These are phyloP conservation scores for Nicotiana obtusifolia DNA, from an alignment of 257 asterid species.

Conservation along the genomic window DNA sequence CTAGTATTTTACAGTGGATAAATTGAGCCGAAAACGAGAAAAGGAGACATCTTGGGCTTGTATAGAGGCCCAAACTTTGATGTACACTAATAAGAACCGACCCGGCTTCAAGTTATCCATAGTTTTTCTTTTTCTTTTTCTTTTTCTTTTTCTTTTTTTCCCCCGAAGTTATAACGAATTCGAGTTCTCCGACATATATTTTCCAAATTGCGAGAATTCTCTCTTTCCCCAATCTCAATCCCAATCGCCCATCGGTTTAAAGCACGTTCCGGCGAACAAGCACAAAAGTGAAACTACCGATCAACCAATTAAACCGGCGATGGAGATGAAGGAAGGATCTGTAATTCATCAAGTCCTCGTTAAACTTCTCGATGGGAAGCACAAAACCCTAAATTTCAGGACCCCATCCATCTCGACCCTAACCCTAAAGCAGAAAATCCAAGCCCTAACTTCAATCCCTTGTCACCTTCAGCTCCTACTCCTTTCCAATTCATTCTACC, in stretches of 20 bases:
- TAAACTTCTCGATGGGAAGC: slow-evolving; percentile 71
- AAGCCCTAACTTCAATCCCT: slow-evolving; percentile 59
- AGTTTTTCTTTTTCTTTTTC: no score
- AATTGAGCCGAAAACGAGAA: no score
- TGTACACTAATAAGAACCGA: no score
- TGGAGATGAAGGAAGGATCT: slow-evolving; percentile 10
- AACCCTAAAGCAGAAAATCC: slow-evolving; percentile 48
- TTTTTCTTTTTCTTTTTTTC: no score
- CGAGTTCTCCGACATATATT: background rate
- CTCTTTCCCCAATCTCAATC: background rate
- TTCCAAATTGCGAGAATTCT: background rate
- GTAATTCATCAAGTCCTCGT: slow-evolving; percentile 41
- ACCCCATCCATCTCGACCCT: slow-evolving; percentile 34
- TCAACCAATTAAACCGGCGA: background rate
- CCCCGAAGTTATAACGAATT: no score
- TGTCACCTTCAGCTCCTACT: slow-evolving; percentile 49
- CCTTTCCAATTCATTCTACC: slow-evolving; percentile 21
- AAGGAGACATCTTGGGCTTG: no score
- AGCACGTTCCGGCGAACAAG: background rate
- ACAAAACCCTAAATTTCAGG: slow-evolving; percentile 48
- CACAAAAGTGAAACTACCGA: background rate
- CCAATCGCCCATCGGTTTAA: background rate
- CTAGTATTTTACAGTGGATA: no score
- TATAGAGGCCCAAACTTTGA: no score
- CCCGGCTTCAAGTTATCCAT: no score